These are phyloP conservation scores for Tuber melanosporum DNA, from an alignment of 495 filamentous ascomycete genomes.

Conservation along the genomic window DNA sequence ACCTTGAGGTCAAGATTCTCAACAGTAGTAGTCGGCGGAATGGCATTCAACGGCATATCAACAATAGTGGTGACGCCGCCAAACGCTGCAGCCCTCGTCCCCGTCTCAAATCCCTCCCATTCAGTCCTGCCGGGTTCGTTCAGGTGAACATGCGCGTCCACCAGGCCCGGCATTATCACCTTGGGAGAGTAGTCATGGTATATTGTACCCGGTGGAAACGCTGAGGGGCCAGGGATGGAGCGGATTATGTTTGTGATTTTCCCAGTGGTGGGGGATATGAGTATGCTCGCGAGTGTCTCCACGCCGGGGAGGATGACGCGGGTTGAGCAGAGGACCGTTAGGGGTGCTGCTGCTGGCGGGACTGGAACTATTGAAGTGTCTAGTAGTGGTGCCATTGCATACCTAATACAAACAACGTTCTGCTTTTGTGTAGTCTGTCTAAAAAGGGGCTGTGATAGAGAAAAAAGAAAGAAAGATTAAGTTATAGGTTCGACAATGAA, in stretches of 20 bases:
- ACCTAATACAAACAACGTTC: background rate
- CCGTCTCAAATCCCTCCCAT: constrained; percentile 97
- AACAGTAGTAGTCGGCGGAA: constrained; percentile 91
- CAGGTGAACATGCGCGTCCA: constrained; percentile 95
- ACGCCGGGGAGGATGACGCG: constrained; percentile 72
- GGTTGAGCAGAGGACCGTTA: constrained; percentile 73
- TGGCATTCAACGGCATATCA: constrained; percentile 97
- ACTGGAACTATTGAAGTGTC: constrained; percentile 29
- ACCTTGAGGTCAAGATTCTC: constrained; percentile 76
- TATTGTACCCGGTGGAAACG: constrained; percentile 63
- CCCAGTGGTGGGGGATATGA: constrained; percentile 69
- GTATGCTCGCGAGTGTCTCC: constrained; percentile 61
- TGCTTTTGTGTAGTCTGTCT: background rate
- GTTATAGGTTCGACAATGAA: constrained; percentile 16
- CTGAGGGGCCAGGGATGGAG: constrained; percentile 60
- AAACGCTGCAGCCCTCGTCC: constrained; percentile 87
- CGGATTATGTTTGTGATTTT: constrained; percentile 76
- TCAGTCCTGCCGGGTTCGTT: constrained; percentile 96
- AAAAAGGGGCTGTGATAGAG: constrained; percentile 9
- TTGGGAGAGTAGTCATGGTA: constrained; percentile 85
- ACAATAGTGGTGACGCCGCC: constrained; percentile 97
- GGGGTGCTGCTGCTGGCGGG: constrained; percentile 41
- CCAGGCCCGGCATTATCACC: constrained; percentile 81
- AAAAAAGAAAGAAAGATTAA: constrained; percentile 1
- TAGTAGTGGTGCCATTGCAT: constrained; percentile 40